Base-by-base conservation (phyloP, 2,329 filamentous ascomycete species). In the Akanthomyces muscarius region DNA sequence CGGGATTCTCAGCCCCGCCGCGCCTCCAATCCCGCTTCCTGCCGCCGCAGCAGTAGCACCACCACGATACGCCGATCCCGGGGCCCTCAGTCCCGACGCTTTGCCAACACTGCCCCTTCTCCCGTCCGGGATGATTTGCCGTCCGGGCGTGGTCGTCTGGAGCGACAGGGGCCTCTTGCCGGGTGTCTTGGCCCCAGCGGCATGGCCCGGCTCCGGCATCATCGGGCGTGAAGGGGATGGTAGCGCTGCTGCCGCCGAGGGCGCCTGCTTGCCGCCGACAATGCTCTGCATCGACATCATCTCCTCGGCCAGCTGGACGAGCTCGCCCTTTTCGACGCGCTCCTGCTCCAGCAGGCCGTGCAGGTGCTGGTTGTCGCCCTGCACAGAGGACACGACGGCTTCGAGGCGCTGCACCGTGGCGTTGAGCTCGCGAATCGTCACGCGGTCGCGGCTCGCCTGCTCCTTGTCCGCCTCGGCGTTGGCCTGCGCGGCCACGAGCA, bases 221-320 rank as follows among this genome's bases (percentile, higher is more conserved):
- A 65, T 2, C 64, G 69, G 48, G 6, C 30, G 55, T n/a, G 23
- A 47, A 5, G 23, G 5, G 14, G 21, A n/a, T 25, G 63, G 65
- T 41, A 4, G 38, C 38, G 11, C 13, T 16, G 38, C 38, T 16
- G 13, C 38, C 4, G 13, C 38, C 4, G 38, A 36, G 6, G 33
- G 33, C 7, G 6, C 10, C 33, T 14, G 45, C 25, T 28, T 10
- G 30, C 45, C 60, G 42, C 62, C 45, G 28, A 78, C 75, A 56
- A 81, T 76, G 69, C 77, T 82, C 73, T 86, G 48, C 25, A 94
- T 86, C 58, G 81, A 80, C 76, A 95, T 88, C 87, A 95, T 90
- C 78, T 95, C 91, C 74, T 95, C 91, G 1, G 91, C 91, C 5
- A 92, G 83, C 62, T 87, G 85, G 42, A 95, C 91, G 45, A 95